Conservation (phyloP, 129 eudicot genomes). For the Mikania micrantha region DNA sequence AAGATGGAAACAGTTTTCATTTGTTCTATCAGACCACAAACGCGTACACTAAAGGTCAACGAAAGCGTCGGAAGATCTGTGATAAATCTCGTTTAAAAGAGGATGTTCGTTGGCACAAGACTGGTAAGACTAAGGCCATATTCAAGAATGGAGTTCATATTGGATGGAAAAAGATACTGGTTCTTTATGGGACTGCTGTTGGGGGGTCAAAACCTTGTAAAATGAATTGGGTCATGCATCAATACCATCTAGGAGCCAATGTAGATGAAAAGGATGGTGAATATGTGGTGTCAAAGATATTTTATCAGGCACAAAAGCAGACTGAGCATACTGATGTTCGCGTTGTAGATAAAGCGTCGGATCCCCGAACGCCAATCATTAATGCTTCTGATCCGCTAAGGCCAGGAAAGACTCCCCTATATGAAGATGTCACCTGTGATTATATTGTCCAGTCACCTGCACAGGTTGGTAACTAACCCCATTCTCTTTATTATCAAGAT, state of each 20-base stretch:
- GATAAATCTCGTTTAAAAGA: constrained; percentile 7
- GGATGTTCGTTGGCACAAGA: constrained; percentile 87
- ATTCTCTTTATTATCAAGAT: neutral
- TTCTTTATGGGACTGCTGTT: constrained; percentile 41
- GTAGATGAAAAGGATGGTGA: constrained; percentile 70
- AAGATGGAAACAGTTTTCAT: constrained; percentile 68
- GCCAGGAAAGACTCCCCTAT: constrained; percentile 29
- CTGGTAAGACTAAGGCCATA: constrained; percentile 77
- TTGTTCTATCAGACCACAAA: constrained; percentile 64
- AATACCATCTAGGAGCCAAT: constrained; percentile 67
- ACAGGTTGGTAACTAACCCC: constrained; percentile 41
- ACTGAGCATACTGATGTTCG: constrained; percentile 4
- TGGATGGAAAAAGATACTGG: constrained; percentile 87
- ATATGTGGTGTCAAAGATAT: constrained; percentile 70
- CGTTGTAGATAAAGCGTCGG: constrained; percentile 23
- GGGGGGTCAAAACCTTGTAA: constrained; percentile 56
- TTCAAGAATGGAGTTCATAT: constrained; percentile 47
- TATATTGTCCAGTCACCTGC: constrained; percentile 11
- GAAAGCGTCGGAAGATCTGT: constrained; percentile 74
- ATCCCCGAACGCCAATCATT: constrained; percentile 53
- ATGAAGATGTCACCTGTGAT: constrained; percentile 31
- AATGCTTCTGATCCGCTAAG: constrained; percentile 50
- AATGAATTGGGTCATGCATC: constrained; percentile 90
- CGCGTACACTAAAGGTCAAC: constrained; percentile 68
- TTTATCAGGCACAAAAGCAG: constrained; percentile 47